Evolutionary conservation across 768 basidiomycete genomes (phyloP).

Genomic region (Scleroderma bovista): DNA sequence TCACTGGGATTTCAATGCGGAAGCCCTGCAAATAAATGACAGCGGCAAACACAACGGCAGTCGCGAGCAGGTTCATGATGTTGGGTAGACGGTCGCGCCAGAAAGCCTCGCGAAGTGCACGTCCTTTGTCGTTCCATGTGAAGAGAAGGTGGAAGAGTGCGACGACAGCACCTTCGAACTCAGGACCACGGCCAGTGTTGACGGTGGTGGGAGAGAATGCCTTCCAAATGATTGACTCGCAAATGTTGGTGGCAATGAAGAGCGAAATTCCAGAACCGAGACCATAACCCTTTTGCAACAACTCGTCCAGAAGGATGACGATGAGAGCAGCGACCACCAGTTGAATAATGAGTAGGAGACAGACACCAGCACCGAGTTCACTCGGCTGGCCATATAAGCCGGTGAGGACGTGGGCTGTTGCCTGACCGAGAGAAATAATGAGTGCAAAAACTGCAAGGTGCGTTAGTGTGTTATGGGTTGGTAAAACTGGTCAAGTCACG

Average conservation of each 20-base stretch:
- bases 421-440: conserved; percentile 93
- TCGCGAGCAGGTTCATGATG: conserved; percentile 95
- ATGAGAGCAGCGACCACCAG: conserved; percentile 91
- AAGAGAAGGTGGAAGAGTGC: conserved; percentile 96
- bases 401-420: conserved; percentile 94
- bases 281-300: conserved; percentile 98
- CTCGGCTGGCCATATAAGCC: conserved; percentile 94
- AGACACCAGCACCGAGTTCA: conserved; percentile 94
- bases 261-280: conserved; percentile 98
- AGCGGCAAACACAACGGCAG: conserved; percentile 83
- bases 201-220: conserved; percentile 97
- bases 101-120: conserved; percentile 96
- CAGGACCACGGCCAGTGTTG: conserved; percentile 96
- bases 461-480: background rate
- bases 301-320: conserved; percentile 97
- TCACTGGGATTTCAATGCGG: conserved; percentile 97
- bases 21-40: conserved; percentile 99
- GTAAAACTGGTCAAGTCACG: conserved; percentile 46
- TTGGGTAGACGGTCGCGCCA: conserved; percentile 97
- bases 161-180: conserved; percentile 96
- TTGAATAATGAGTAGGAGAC: conserved; percentile 94
- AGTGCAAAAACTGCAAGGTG: conserved; percentile 79
- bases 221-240: conserved; percentile 99
- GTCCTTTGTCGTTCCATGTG: conserved; percentile 97
- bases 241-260: conserved; percentile 99